These are phyloP conservation scores for Trypanosoma cruzi DNA, from an alignment of 208 protist genomes.

Conservation along the genomic window DNA sequence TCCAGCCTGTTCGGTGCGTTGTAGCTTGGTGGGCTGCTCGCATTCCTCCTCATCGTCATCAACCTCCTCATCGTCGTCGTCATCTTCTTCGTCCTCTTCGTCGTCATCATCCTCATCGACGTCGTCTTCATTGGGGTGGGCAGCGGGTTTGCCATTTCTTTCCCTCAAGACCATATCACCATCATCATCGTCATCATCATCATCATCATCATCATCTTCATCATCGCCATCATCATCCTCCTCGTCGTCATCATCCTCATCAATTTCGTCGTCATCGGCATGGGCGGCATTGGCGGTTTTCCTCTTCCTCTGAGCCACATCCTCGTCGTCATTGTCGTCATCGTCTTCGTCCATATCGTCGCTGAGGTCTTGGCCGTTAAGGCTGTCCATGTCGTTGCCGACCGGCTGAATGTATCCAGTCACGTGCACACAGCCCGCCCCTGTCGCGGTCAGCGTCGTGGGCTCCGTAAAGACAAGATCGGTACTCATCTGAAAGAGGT, in stretches of 20 bases:
- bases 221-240: constrained; percentile 62
- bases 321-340: constrained; percentile 32
- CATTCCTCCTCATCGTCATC: constrained; percentile 44
- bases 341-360: no score
- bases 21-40: constrained; percentile 62
- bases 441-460: constrained; percentile 70
- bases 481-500: constrained; percentile 82
- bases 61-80: constrained; percentile 37
- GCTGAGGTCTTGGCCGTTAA: constrained; percentile 42
- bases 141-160: no score
- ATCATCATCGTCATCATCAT: constrained; percentile 48
- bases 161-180: no score
- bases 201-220: constrained; percentile 36
- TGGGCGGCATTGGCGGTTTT: constrained; percentile 22
- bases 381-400: constrained; percentile 63
- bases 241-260: constrained; percentile 35
- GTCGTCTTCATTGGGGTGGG: no score
- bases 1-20: constrained; percentile 65
- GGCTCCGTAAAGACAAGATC: constrained; percentile 87
- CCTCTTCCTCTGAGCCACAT: constrained; percentile 20
- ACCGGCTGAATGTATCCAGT: constrained; percentile 88
- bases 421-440: constrained; percentile 75
- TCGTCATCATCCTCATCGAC: no score
- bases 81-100: no score
- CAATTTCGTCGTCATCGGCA: constrained; percentile 35